A percentile compares a stretch with the other conserved stretches of the same genome.
These are phyloP conservation scores for Mucor velutinosus DNA, from an alignment of 371 early-diverging fungal species.

Conservation along the genomic window DNA sequence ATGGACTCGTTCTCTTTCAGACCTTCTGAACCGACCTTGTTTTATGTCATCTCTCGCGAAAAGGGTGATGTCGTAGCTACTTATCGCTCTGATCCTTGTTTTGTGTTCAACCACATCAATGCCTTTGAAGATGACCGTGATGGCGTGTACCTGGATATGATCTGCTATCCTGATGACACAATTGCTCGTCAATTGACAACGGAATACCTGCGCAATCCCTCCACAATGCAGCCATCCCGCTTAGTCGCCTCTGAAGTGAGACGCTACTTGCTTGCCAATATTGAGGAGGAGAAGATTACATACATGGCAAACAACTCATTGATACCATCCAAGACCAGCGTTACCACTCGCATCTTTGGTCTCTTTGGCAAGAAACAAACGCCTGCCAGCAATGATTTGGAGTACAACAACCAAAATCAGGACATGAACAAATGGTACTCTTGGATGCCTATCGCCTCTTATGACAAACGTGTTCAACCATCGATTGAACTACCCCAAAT, in stretches of 20 bases:
- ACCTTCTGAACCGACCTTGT: slow-evolving; percentile 53
- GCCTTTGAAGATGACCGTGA: slow-evolving; percentile 70
- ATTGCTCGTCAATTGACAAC: slow-evolving; percentile 62
- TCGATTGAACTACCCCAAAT: slow-evolving; percentile 68
- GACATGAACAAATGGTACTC: slow-evolving; percentile 27
- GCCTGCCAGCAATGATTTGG: neutral
- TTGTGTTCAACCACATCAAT: slow-evolving; percentile 74
- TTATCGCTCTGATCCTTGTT: slow-evolving; percentile 63
- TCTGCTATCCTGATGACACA: slow-evolving; percentile 64
- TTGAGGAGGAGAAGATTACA: slow-evolving; percentile 54
- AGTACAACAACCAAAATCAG: slow-evolving; percentile 1
- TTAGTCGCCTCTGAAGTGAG: slow-evolving; percentile 62
- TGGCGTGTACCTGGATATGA: slow-evolving; percentile 63
- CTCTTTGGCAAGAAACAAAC: slow-evolving; percentile 18
- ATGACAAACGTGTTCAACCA: slow-evolving; percentile 26
- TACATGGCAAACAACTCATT: slow-evolving; percentile 36
- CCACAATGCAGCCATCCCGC: slow-evolving; percentile 37
- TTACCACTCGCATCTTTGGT: slow-evolving; percentile 33
- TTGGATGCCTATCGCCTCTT: slow-evolving; percentile 35
- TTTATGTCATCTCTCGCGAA: slow-evolving; percentile 72
- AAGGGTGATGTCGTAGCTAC: slow-evolving; percentile 64
- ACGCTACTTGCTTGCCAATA: slow-evolving; percentile 58
- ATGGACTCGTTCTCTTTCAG: slow-evolving; percentile 68
- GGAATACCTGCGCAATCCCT: slow-evolving; percentile 52
- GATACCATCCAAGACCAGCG: slow-evolving; percentile 30